A percentile compares a stretch with the other conserved stretches of the same genome.
phyloP scores from a whole-genome alignment of 2,329 filamentous ascomycete genomes.

The Thielaviopsis musarum region DNA sequence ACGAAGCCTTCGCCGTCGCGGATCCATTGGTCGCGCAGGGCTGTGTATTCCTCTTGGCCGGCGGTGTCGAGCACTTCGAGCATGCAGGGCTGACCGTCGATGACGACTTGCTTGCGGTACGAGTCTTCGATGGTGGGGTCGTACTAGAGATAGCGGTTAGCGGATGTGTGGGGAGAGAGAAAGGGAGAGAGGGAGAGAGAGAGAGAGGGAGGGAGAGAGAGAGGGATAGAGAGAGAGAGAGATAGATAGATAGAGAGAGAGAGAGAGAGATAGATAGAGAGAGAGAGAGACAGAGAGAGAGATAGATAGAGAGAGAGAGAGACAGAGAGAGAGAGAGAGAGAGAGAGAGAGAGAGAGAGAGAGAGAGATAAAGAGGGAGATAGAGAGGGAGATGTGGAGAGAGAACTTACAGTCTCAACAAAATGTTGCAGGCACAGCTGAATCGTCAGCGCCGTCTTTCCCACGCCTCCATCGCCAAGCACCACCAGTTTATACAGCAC shows the following conservation, averaged over 20 bases:
- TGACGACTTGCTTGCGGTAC: constrained; percentile 78
- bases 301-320: neutral
- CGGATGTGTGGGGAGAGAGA: constrained; percentile 7
- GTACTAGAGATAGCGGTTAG: constrained; percentile 39
- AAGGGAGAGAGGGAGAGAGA: neutral
- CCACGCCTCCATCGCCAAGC: constrained; percentile 82
- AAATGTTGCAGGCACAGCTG: constrained; percentile 98
- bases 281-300: neutral
- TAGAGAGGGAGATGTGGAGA: neutral
- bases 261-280: neutral
- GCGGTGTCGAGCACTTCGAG: constrained; percentile 94
- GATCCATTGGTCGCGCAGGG: constrained; percentile 94
- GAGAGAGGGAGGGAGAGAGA: neutral
- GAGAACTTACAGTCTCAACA: constrained; percentile 61
- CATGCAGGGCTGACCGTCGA: constrained; percentile 92
- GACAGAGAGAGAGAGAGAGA: neutral
- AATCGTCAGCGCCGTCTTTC: constrained; percentile 86
- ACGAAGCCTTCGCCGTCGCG: constrained; percentile 95
- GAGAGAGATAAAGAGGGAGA: too few relatives aligned
- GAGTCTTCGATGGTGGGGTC: constrained; percentile 81
- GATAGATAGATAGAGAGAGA: neutral
- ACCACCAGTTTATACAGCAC: constrained; percentile 93
- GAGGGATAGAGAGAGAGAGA: neutral
- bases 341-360: neutral
- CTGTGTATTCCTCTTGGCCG: constrained; percentile 96